phyloP scores from a whole-genome alignment of 2,329 filamentous ascomycete species.

The Phialophora macrospora region DNA sequence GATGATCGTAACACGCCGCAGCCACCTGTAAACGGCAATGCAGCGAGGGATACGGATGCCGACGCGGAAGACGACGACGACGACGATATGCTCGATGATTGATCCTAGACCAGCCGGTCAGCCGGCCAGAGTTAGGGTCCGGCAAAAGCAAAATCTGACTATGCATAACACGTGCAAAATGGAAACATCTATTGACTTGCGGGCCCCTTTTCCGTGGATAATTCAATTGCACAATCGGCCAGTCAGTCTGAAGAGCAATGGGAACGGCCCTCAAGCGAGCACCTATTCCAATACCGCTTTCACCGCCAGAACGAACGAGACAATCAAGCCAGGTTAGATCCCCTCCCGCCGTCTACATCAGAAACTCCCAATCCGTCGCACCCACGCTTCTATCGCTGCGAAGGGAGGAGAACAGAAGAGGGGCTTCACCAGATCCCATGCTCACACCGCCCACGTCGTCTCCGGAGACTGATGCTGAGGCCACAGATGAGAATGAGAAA shows the following conservation, averaged over 20 bases:
- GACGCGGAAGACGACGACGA: constrained; percentile 29
- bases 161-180: background rate
- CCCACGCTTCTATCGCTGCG: no score
- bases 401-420: background rate
- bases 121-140: background rate
- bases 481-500: no score
- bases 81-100: constrained; percentile 36
- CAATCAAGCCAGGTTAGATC: background rate
- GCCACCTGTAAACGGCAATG: constrained; percentile 11
- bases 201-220: background rate
- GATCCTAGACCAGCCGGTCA: constrained; percentile 1
- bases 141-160: background rate
- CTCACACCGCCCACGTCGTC: no score
- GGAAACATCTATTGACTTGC: background rate
- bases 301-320: background rate
- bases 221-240: background rate
- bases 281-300: background rate
- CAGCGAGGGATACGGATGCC: constrained; percentile 13
- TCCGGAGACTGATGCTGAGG: no score
- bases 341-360: background rate
- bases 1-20: constrained; percentile 12
- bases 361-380: background rate
- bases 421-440: no score
- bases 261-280: background rate
- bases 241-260: background rate